Evolutionary conservation across 768 basidiomycete genomes (phyloP).

Genomic region (Strobilomyces confusus): DNA sequence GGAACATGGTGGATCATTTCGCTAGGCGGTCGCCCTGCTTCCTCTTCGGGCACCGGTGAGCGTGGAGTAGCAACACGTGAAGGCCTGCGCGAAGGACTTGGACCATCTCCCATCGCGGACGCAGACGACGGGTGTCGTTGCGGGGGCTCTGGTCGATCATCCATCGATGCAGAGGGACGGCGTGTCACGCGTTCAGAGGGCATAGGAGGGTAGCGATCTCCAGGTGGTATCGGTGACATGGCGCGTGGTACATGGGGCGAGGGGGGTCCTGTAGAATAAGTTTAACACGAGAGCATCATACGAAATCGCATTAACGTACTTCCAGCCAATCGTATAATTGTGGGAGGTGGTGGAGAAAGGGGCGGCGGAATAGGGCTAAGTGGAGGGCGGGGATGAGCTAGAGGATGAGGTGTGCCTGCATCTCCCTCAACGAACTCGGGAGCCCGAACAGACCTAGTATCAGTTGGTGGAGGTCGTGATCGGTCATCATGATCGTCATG

Average conservation of each 20-base stretch:
- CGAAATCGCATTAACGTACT: slow-evolving; percentile 14
- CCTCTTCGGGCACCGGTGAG: slow-evolving; percentile 18
- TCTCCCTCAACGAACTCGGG: slow-evolving; percentile 14
- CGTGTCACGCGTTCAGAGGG: slow-evolving; percentile 6
- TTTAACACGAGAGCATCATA: slow-evolving; percentile 1
- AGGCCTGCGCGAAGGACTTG: slow-evolving; percentile 9
- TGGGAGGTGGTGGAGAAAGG: slow-evolving; percentile 25
- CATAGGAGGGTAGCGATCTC: slow-evolving; percentile 9
- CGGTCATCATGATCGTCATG: slow-evolving; percentile 9
- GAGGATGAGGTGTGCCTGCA: neutral
- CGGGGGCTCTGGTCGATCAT: slow-evolving; percentile 1
- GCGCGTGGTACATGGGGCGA: slow-evolving; percentile 7
- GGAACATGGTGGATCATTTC: slow-evolving; percentile 27
- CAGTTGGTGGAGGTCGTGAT: slow-evolving; percentile 9
- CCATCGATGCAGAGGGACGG: neutral
- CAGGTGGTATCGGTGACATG: slow-evolving; percentile 6
- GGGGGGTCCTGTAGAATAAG: slow-evolving; percentile 13
- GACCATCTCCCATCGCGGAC: neutral
- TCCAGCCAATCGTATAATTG: slow-evolving; percentile 28
- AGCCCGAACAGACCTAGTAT: slow-evolving; percentile 3
- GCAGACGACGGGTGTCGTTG: slow-evolving; percentile 12
- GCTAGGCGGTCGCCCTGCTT: slow-evolving; percentile 18
- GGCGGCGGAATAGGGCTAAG: slow-evolving; percentile 4
- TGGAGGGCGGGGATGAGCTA: neutral
- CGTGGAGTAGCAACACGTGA: slow-evolving; percentile 16